These are phyloP conservation scores for Saccharomyces hybrid DNA, from an alignment of 1,139 yeast species.

Conservation along the genomic window DNA sequence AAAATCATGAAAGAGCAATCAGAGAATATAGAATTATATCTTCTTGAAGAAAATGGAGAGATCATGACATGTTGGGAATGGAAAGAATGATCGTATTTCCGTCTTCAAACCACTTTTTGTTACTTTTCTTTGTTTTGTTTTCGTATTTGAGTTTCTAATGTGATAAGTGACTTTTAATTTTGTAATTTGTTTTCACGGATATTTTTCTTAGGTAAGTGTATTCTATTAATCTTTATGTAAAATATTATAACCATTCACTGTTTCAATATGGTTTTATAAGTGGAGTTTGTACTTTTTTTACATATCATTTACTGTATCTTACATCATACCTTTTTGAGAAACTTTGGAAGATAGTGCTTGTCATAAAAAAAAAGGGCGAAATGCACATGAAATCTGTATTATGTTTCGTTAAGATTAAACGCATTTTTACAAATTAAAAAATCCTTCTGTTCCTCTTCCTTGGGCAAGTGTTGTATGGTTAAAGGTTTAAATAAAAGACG, in stretches of 20 bases:
- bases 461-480: neutral
- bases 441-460: neutral
- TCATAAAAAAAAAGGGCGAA: neutral
- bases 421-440: neutral
- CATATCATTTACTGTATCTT: neutral
- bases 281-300: neutral
- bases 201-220: neutral
- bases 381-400: neutral
- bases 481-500: neutral
- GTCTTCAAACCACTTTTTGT: neutral
- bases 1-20: slow-evolving; percentile 49
- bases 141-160: neutral
- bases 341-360: neutral
- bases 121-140: neutral
- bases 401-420: neutral
- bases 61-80: slow-evolving; percentile 84
- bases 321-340: neutral
- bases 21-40: slow-evolving; percentile 10
- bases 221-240: neutral
- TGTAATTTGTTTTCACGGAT: neutral
- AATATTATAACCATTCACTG: neutral
- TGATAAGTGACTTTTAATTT: neutral
- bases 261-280: neutral
- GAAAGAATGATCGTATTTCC: slow-evolving; percentile 30
- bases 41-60: slow-evolving; percentile 69